Conservation (phyloP, 1,284 basidiomycete species). For the Anthracocystis walkeri region DNA sequence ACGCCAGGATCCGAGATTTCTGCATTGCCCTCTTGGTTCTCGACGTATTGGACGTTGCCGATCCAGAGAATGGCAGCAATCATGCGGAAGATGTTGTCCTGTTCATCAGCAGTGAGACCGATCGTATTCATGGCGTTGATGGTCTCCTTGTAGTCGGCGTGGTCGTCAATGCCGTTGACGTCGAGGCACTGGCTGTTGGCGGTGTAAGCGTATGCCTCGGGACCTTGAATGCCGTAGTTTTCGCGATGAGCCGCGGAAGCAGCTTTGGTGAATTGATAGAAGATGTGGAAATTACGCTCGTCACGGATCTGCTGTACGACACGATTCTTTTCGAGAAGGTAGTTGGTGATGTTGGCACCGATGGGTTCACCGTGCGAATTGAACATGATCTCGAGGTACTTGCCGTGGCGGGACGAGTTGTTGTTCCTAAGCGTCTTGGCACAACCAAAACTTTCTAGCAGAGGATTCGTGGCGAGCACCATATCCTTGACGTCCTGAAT, state of each 20-base stretch:
- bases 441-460: constrained; percentile 98
- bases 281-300: constrained; percentile 98
- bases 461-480: constrained; percentile 98
- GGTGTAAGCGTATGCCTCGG: constrained; percentile 94
- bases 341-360: constrained; percentile 98
- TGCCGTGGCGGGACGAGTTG: constrained; percentile 98
- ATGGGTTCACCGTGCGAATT: constrained; percentile 91
- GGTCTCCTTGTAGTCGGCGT: constrained; percentile 87
- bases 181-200: constrained; percentile 90
- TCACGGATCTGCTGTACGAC: constrained; percentile 96
- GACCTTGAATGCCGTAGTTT: constrained; percentile 94
- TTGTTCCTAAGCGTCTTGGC: constrained; percentile 99
- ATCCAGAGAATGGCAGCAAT: constrained; percentile 94
- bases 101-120: constrained; percentile 85
- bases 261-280: constrained; percentile 99
- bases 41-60: constrained; percentile 82
- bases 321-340: constrained; percentile 93
- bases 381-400: constrained; percentile 99
- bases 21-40: constrained; percentile 91
- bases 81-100: constrained; percentile 92
- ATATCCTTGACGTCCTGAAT: constrained; percentile 99
- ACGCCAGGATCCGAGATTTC: constrained; percentile 84
- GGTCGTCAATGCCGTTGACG: constrained; percentile 91
- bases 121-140: constrained; percentile 94
- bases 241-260: constrained; percentile 90